These are phyloP conservation scores for Penicillium sp. DNA, from an alignment of 2,329 filamentous ascomycete species.

Conservation along the genomic window DNA sequence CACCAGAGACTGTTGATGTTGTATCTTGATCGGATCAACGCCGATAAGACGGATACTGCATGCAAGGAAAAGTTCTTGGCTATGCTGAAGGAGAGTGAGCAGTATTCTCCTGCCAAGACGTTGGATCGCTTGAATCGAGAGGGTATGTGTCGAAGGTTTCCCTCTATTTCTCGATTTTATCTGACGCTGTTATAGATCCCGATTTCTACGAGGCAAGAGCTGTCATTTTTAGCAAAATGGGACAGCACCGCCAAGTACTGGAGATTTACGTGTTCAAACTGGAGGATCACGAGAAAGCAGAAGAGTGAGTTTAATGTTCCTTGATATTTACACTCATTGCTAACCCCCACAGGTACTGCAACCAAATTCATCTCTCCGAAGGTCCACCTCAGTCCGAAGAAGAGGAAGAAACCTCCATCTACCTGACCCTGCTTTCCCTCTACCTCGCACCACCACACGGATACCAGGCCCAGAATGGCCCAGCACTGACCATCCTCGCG, in stretches of 20 bases:
- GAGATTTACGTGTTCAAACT: slow-evolving; percentile 98
- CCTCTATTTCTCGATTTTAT: not conserved
- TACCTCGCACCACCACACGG: slow-evolving; percentile 83
- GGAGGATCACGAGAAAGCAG: slow-evolving; percentile 83
- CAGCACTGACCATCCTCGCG: slow-evolving; percentile 85
- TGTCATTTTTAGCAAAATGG: slow-evolving; percentile 92
- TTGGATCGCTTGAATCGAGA: slow-evolving; percentile 79
- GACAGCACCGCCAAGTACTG: slow-evolving; percentile 91
- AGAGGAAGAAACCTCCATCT: slow-evolving; percentile 75
- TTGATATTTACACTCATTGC: slow-evolving; percentile 10
- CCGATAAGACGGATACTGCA: slow-evolving; percentile 56
- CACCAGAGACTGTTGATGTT: slow-evolving; percentile 83
- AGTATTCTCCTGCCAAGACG: slow-evolving; percentile 81
- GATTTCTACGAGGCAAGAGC: slow-evolving; percentile 89
- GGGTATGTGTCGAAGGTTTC: slow-evolving; percentile 59
- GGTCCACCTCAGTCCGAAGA: slow-evolving; percentile 44
- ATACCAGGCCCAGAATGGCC: slow-evolving; percentile 73
- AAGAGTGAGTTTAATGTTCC: slow-evolving; percentile 69
- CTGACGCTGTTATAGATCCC: slow-evolving; percentile 63
- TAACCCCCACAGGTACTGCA: slow-evolving; percentile 73
- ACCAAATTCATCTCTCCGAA: slow-evolving; percentile 74
- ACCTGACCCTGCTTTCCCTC: slow-evolving; percentile 85
- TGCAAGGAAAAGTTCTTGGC: slow-evolving; percentile 71
- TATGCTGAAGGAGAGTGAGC: slow-evolving; percentile 76
- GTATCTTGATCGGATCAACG: slow-evolving; percentile 63